Conservation (phyloP, 176 grass and related monocot species). For the Ampelocalamus luodianensis region DNA sequence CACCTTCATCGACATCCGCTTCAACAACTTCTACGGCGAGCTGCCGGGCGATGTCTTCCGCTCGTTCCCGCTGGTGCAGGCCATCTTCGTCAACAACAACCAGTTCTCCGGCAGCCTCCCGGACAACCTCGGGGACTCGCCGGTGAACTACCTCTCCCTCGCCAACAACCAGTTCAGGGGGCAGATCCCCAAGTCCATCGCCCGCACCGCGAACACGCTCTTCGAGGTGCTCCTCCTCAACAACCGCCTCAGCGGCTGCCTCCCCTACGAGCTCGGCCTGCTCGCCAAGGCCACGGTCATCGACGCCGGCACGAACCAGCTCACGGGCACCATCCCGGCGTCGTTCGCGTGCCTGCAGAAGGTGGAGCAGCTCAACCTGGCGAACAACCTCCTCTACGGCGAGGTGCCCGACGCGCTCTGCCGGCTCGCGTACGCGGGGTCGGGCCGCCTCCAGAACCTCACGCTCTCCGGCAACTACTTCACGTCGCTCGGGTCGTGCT, state of each 20-base stretch:
- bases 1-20: slow-evolving; percentile 89
- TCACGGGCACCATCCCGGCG: slow-evolving; percentile 77
- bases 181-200: slow-evolving; percentile 71
- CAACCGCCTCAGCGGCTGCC: slow-evolving; percentile 84
- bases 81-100: slow-evolving; percentile 98
- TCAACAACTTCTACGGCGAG: slow-evolving; percentile 55
- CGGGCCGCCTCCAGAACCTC: slow-evolving; percentile 62
- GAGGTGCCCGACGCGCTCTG: slow-evolving; percentile 83
- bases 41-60: slow-evolving; percentile 60
- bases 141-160: slow-evolving; percentile 76
- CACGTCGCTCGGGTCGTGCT: slow-evolving; percentile 64
- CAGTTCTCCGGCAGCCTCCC: slow-evolving; percentile 57
- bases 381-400: slow-evolving; percentile 71
- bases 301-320: slow-evolving; percentile 80
- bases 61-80: slow-evolving; percentile 54
- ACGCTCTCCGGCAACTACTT: slow-evolving; percentile 90
- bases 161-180: slow-evolving; percentile 89
- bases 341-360: slow-evolving; percentile 77
- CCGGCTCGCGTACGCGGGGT: slow-evolving; percentile 43
- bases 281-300: slow-evolving; percentile 80
- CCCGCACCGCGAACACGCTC: slow-evolving; percentile 49
- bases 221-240: slow-evolving; percentile 89
- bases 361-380: slow-evolving; percentile 88
- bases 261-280: slow-evolving; percentile 80
- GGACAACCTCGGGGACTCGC: slow-evolving; percentile 68